phyloP scores from a whole-genome alignment of 208 protist genomes.

The Trypanosoma theileri region DNA sequence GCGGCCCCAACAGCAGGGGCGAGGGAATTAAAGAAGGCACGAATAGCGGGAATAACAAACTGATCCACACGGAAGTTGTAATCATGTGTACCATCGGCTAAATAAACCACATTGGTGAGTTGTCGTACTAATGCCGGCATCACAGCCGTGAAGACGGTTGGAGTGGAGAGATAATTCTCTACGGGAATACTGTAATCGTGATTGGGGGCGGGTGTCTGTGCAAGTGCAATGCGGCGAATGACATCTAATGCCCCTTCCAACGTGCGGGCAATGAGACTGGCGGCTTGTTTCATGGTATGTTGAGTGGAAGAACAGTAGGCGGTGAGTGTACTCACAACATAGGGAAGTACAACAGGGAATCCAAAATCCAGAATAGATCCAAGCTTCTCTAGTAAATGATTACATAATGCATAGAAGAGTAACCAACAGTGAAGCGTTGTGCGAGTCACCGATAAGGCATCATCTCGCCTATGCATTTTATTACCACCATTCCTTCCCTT shows the following conservation, averaged over 20 bases:
- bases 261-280: constrained; percentile 55
- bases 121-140: constrained; percentile 86
- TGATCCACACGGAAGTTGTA: constrained; percentile 75
- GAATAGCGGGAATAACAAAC: constrained; percentile 71
- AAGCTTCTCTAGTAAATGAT: constrained; percentile 74
- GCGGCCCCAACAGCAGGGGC: constrained; percentile 33
- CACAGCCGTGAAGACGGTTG: constrained; percentile 77
- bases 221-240: constrained; percentile 64
- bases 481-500: constrained; percentile 6
- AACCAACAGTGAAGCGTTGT: constrained; percentile 68
- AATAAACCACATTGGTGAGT: constrained; percentile 68
- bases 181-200: constrained; percentile 75
- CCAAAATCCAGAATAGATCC: constrained; percentile 80
- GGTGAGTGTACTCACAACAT: constrained; percentile 61
- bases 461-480: constrained; percentile 18
- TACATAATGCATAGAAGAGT: constrained; percentile 79
- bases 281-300: constrained; percentile 30
- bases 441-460: constrained; percentile 37
- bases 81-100: constrained; percentile 60
- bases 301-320: constrained; percentile 51
- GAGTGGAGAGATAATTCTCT: constrained; percentile 68
- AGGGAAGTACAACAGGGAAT: constrained; percentile 61
- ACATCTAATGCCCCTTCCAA: constrained; percentile 73
- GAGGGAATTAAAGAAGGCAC: constrained; percentile 75
- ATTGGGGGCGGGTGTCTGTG: constrained; percentile 73